These are phyloP conservation scores for Tritrichomonas foetus DNA, from an alignment of 208 protist species.

Conservation along the genomic window DNA sequence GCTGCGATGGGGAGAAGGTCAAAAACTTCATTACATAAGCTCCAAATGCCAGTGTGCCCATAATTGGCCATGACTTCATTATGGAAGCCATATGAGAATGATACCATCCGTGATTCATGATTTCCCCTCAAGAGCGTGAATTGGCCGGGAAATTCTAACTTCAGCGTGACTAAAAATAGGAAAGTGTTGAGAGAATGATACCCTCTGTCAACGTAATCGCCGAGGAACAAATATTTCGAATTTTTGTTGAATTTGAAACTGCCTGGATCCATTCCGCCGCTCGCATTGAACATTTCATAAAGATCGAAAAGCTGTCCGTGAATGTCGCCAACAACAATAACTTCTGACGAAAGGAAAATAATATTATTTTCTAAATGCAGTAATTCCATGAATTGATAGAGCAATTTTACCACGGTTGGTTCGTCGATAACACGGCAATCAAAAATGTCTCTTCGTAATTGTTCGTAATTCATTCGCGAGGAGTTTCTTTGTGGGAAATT, in stretches of 20 bases:
- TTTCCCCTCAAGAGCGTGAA: background rate
- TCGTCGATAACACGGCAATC: no score
- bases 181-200: background rate
- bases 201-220: background rate
- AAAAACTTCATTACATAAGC: background rate
- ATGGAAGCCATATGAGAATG: background rate
- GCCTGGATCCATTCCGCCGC: no score
- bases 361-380: no score
- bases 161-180: background rate
- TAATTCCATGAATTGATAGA: no score
- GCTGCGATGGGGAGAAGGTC: background rate
- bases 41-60: slow-evolving; percentile 53
- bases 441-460: no score
- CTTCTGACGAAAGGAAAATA: no score
- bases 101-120: background rate
- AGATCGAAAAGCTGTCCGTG: background rate
- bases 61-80: slow-evolving; percentile 47
- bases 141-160: background rate
- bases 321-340: background rate
- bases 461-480: no score
- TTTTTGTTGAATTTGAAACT: background rate
- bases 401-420: no score
- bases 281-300: no score
- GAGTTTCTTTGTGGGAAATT: no score
- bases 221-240: background rate